These are phyloP conservation scores for Colletotrichum destructivum DNA, from an alignment of 2,329 filamentous ascomycete genomes.

Conservation along the genomic window DNA sequence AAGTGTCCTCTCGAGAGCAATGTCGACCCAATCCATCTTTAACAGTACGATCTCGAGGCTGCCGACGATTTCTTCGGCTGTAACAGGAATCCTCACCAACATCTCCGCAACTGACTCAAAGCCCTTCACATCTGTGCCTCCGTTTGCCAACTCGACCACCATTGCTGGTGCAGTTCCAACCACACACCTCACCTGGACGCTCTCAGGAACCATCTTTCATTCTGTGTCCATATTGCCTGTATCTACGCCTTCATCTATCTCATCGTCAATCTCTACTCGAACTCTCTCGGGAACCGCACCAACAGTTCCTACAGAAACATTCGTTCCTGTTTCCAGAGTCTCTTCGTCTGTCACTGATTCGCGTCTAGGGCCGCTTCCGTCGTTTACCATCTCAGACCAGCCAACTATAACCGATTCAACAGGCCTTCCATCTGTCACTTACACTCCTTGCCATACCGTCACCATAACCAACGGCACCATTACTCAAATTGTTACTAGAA, in stretches of 20 bases:
- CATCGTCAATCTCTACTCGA: neutral
- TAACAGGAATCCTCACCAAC: neutral
- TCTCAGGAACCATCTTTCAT: constrained; percentile 18
- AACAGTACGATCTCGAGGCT: neutral
- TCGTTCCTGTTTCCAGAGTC: neutral
- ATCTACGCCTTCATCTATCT: constrained; percentile 5
- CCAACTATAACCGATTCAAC: constrained; percentile 12
- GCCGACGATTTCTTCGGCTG: neutral
- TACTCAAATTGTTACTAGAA: constrained; percentile 36
- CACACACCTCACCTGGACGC: constrained; percentile 8
- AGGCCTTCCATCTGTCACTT: neutral
- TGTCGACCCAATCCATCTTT: neutral
- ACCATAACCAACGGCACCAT: constrained; percentile 39
- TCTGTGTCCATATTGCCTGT: constrained; percentile 27
- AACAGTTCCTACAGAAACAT: neutral
- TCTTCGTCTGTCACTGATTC: neutral
- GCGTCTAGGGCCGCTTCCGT: neutral
- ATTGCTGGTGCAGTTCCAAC: constrained; percentile 1
- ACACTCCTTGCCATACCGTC: constrained; percentile 32
- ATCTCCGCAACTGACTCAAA: neutral
- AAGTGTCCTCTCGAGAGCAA: neutral
- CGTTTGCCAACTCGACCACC: constrained; percentile 29
- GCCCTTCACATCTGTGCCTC: neutral
- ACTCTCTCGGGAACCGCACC: neutral
- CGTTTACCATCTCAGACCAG: neutral